Evolutionary conservation across 345 rosid species (phyloP), one percentile per base, ranked within the genome.

Genomic region (Boechera divaricarpa): DNA sequence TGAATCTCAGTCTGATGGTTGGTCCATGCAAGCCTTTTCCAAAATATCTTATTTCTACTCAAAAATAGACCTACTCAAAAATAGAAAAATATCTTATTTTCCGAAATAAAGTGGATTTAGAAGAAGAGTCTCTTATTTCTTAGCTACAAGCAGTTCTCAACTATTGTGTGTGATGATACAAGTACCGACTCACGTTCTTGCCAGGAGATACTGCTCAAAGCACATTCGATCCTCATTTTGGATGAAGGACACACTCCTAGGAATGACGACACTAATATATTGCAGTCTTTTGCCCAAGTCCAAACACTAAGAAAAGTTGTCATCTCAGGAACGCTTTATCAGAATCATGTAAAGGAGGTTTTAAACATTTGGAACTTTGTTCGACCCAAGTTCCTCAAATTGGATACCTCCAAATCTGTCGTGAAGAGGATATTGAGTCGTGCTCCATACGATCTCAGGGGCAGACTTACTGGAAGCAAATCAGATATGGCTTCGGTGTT

Each of bases 201-300:
- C 77, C 97, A 86, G 74, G 92, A 95, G 82, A 88, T 95, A 52
- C 79, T 95, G 80, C 88, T 91, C 12, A 84, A 81, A 78, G 83
- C 68, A 72, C 99, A 98, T 5, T 79, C 94, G 24, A 86, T 95
- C 76, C 86, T 95, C 63, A 95, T 95, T 69, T 71, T 95, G 82
- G 99, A 95, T 72, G 99, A 95, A 82, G 98, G 97, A 47, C 98
- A 92, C 83, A 92, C 99, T 32, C 99, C 98, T 11, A 86, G 99
- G 85, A 95, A 92, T 32, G 98, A 95, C 39, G 76, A 86, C 26
- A 95, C 97, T 1, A 89, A 94, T 78, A 83, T 90, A 5, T 26
- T 89, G 75, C 97, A 92, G 74, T 89, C 99, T 59, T 90, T 95
- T 51, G 91, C 96, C 31, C 85, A 82, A 78, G 88, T 94, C 6